These are phyloP conservation scores for Kodamaea ohmeri DNA, from an alignment of 1,139 yeast genomes.

Conservation along the genomic window DNA sequence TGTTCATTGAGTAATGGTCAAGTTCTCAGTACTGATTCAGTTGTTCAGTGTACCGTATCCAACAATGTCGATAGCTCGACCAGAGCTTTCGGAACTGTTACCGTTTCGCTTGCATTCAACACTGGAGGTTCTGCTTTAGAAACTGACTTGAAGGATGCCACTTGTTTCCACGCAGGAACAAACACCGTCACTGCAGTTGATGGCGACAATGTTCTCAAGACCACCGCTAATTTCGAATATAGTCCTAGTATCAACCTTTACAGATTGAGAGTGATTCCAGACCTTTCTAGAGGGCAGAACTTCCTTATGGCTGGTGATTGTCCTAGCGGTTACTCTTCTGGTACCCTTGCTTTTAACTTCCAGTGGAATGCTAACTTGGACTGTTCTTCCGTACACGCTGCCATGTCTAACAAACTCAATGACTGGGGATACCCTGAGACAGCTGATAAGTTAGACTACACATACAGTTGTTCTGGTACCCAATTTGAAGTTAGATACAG, in stretches of 20 bases:
- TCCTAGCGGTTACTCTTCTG: conserved; percentile 3
- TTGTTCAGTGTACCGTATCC: conserved; percentile 25
- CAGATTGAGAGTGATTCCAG: conserved; percentile 3
- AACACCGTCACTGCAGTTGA: conserved; percentile 29
- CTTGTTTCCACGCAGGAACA: conserved; percentile 21
- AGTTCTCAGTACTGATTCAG: conserved; percentile 22
- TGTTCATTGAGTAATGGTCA: conserved; percentile 28
- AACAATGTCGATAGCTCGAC: conserved; percentile 14
- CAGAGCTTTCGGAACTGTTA: conserved; percentile 23
- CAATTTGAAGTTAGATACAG: conserved; percentile 11
- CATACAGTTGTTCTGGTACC: conserved; percentile 7
- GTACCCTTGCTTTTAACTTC: conserved; percentile 5
- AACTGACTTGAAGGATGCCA: conserved; percentile 23
- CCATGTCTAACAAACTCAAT: conserved; percentile 23
- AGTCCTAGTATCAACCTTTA: not conserved
- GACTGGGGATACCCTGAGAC: conserved; percentile 22
- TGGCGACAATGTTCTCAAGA: conserved; percentile 23
- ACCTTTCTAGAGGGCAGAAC: not conserved
- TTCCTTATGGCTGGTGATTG: conserved; percentile 4
- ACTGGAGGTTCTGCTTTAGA: conserved; percentile 23
- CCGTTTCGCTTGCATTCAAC: conserved; percentile 29
- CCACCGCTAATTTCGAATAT: conserved; percentile 16
- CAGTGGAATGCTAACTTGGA: conserved; percentile 15
- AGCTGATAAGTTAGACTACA: conserved; percentile 10
- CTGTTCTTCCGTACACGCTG: conserved; percentile 22